A percentile compares a stretch with the other conserved stretches of the same genome.
Conservation (phyloP, 768 basidiomycete species). For the Boletus speciosus region DNA sequence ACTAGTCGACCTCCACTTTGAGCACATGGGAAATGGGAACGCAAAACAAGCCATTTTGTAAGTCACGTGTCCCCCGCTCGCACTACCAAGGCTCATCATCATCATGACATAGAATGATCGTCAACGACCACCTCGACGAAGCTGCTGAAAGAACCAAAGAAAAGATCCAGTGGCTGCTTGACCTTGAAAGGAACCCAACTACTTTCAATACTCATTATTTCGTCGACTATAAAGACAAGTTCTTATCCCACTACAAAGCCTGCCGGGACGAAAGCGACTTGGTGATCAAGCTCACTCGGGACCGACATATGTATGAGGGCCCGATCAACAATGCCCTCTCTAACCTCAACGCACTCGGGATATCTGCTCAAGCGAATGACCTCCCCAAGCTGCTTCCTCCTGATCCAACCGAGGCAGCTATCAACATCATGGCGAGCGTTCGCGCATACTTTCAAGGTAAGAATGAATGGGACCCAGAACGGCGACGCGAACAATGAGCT, state of each 20-base stretch:
- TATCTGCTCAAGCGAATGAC: slow-evolving; percentile 39
- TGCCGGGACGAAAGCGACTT: slow-evolving; percentile 12
- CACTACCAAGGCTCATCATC: background rate
- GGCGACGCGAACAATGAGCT: background rate
- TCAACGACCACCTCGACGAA: slow-evolving; percentile 48
- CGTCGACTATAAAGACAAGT: slow-evolving; percentile 46
- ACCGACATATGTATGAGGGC: background rate
- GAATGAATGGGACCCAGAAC: background rate
- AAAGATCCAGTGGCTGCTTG: slow-evolving; percentile 47
- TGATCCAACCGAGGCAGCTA: slow-evolving; percentile 52
- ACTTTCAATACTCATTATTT: slow-evolving; percentile 54
- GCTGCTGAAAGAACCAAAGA: slow-evolving; percentile 38
- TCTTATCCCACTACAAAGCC: slow-evolving; percentile 47
- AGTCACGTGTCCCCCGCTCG: slow-evolving; percentile 6
- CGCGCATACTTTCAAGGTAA: slow-evolving; percentile 74
- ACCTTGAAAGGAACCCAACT: slow-evolving; percentile 47
- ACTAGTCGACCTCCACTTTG: slow-evolving; percentile 50
- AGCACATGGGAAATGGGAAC: slow-evolving; percentile 47
- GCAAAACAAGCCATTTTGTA: slow-evolving; percentile 49
- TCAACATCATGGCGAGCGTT: slow-evolving; percentile 68
- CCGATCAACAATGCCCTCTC: slow-evolving; percentile 31
- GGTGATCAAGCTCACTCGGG: slow-evolving; percentile 1
- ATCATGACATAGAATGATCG: slow-evolving; percentile 37
- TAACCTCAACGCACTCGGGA: slow-evolving; percentile 15
- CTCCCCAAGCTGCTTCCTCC: slow-evolving; percentile 47